Base-by-base conservation (phyloP, 2,329 filamentous ascomycete genomes). In the Stachybotrys chlorohalonatus region DNA sequence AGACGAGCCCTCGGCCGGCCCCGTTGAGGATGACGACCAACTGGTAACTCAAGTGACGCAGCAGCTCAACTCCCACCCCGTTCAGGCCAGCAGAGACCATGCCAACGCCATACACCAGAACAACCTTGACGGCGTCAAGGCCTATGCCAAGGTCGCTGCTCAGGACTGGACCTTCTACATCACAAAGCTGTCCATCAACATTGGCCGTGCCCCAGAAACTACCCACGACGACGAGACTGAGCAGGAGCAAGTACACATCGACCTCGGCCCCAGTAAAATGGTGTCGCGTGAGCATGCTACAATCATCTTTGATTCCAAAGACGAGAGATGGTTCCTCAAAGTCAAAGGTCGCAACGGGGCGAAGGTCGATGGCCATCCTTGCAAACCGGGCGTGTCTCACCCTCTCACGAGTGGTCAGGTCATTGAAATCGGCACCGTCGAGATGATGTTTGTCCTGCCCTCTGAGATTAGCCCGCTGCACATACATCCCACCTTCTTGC, bases 401-500 rank as follows among this genome's bases (percentile, higher is more conserved):
- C 74, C 82, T 32, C 79, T 99, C 31, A 83, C 84, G 47, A 96
- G 92, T 63, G 94, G 94, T 55, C 86, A 93, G 67, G 90, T 97
- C 48, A 86, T 99, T 55, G 91, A 96, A 66, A 89, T 97, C 65
- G 88, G 87, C 63, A 89, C 89, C 53, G 89, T 94, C 1, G 93
- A 99, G 74, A 99, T 99, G 94, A 93, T 97, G 78, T 99, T 99
- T 70, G 90, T 96, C 51, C 82, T 95, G n/a, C 93, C 94, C 0
- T 84, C 83, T 30, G 86, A 89, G 60, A 77, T 83, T 49, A 77
- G 75, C 54, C 81, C 83, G 30, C 78, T 91, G 31, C 77, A 81
- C 50, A 85, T 95, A 57, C 82, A 88, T 64, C 79, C 79, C 24
- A 81, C 74, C 63, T 91, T 87, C 65, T 79, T 89, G 15, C 81